These are phyloP conservation scores for Thermomucor indicae-seudaticae DNA, from an alignment of 371 early-diverging fungal species.

Conservation along the genomic window DNA sequence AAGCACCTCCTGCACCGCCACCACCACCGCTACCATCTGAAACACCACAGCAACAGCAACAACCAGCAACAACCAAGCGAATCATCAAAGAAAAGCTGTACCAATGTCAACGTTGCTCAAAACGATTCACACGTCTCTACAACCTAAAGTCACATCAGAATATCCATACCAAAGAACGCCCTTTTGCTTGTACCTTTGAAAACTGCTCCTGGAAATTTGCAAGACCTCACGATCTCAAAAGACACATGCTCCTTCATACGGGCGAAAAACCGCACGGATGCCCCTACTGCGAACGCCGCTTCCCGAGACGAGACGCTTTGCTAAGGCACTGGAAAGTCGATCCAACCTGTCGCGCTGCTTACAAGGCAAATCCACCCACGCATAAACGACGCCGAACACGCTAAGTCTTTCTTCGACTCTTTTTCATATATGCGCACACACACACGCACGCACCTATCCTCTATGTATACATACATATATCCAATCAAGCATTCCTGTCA, in stretches of 20 bases:
- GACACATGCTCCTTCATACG: conserved; percentile 61
- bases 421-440: too few relatives aligned
- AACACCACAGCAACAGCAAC: too few relatives aligned
- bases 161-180: conserved; percentile 68
- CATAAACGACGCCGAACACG: too few relatives aligned
- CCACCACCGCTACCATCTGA: too few relatives aligned
- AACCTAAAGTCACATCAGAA: conserved; percentile 73
- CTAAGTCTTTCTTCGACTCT: too few relatives aligned
- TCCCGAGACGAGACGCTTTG: conserved; percentile 74
- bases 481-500: too few relatives aligned
- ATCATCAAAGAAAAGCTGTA: too few relatives aligned
- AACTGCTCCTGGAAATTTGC: conserved; percentile 59
- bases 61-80: too few relatives aligned
- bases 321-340: conserved; percentile 55
- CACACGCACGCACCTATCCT: too few relatives aligned
- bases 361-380: too few relatives aligned
- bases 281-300: conserved; percentile 56
- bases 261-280: conserved; percentile 61
- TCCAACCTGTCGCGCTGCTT: conserved; percentile 6
- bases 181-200: conserved; percentile 52
- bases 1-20: too few relatives aligned
- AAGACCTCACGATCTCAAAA: conserved; percentile 78
- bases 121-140: conserved; percentile 68
- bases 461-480: too few relatives aligned
- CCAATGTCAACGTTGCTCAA: conserved; percentile 39